Evolutionary conservation across 768 basidiomycete species (phyloP).

Genomic region (Leccinellum rugosiceps): DNA sequence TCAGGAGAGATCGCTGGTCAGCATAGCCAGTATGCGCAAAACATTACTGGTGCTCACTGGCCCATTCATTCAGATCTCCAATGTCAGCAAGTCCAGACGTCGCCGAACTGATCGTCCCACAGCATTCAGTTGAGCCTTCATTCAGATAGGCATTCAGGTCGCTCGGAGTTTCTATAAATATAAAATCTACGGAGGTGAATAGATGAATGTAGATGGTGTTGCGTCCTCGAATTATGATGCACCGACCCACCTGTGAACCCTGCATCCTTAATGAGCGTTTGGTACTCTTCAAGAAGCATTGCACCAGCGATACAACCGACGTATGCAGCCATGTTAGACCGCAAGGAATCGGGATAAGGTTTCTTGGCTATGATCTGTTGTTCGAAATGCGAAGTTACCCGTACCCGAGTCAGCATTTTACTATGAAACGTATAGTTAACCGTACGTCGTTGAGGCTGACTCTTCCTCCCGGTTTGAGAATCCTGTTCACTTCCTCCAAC

Average conservation of each 20-base stretch:
- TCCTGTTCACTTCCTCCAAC: constrained; percentile 45
- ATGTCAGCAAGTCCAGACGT: constrained; percentile 1
- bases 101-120: not conserved
- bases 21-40: not conserved
- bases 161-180: constrained; percentile 39
- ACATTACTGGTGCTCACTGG: constrained; percentile 32
- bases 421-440: not conserved
- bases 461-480: constrained; percentile 58
- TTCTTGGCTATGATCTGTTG: constrained; percentile 46
- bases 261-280: constrained; percentile 34
- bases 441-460: constrained; percentile 50
- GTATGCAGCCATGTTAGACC: constrained; percentile 39
- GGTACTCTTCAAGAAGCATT: constrained; percentile 38
- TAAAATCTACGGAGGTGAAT: constrained; percentile 32
- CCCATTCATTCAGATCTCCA: constrained; percentile 43
- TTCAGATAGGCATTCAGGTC: constrained; percentile 39
- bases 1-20: not conserved
- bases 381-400: not conserved
- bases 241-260: constrained; percentile 40
- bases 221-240: not conserved
- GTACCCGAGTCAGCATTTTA: not conserved
- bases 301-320: constrained; percentile 49
- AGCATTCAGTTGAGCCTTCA: constrained; percentile 9
- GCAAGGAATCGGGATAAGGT: constrained; percentile 41
- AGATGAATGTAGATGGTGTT: not conserved